Conservation (phyloP, 768 basidiomycete species). For the Mycena rosella region DNA sequence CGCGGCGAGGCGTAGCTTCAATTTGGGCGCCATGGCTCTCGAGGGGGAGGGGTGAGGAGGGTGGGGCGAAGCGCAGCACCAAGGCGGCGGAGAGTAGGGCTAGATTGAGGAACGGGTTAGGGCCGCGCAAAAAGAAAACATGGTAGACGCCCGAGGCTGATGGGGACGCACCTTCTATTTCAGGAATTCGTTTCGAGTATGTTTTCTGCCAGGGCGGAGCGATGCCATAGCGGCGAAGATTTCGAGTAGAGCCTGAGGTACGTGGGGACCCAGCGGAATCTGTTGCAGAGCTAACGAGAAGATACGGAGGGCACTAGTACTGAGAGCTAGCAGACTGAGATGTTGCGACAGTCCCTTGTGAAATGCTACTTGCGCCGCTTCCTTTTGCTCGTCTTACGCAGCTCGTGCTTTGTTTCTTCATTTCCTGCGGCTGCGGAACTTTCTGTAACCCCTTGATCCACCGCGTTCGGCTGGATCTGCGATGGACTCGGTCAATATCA, state of each 20-base stretch:
- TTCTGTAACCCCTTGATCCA: too few relatives aligned
- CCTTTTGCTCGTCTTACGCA: too few relatives aligned
- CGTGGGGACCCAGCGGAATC: background rate
- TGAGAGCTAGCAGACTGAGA: too few relatives aligned
- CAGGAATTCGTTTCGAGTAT: background rate
- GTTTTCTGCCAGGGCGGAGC: background rate
- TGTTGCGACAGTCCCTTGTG: too few relatives aligned
- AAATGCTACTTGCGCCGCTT: too few relatives aligned
- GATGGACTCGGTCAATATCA: too few relatives aligned
- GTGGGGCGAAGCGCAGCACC: background rate
- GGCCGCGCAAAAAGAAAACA: background rate
- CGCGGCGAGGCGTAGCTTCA: background rate
- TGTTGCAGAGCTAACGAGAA: too few relatives aligned
- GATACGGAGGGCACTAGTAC: too few relatives aligned
- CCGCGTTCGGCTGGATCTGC: too few relatives aligned
- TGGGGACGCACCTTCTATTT: background rate
- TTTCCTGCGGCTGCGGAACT: too few relatives aligned
- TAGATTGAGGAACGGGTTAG: background rate
- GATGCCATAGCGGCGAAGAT: background rate
- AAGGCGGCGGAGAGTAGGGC: background rate
- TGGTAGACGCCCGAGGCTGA: background rate
- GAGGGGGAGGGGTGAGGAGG: background rate
- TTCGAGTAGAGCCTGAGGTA: too few relatives aligned
- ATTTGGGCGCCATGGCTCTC: constrained; percentile 3
- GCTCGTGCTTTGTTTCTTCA: too few relatives aligned